phyloP scores from a whole-genome alignment of 2,329 filamentous ascomycete genomes.

The Escovopsis weberi region DNA sequence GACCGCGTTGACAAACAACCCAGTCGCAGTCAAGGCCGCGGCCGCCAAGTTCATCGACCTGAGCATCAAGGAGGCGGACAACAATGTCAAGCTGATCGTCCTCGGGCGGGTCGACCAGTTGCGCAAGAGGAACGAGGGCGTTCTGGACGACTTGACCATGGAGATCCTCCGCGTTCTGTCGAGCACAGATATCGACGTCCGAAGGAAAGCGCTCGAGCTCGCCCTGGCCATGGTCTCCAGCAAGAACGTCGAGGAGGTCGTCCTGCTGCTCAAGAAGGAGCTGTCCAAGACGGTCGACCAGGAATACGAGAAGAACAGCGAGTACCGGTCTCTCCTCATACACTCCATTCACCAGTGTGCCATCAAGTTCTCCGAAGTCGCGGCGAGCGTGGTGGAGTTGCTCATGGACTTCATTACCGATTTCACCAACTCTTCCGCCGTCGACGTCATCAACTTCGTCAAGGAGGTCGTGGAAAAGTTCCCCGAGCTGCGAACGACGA shows the following conservation, averaged over 20 bases:
- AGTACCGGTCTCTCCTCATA: constrained; percentile 89
- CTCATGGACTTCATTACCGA: constrained; percentile 99
- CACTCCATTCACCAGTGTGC: constrained; percentile 97
- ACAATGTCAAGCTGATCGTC: constrained; percentile 98
- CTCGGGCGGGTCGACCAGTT: constrained; percentile 85
- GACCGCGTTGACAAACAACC: constrained; percentile 87
- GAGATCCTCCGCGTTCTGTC: constrained; percentile 90
- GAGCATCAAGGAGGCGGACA: constrained; percentile 93
- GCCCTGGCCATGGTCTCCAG: constrained; percentile 96
- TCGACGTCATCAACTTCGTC: constrained; percentile 96
- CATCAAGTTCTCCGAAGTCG: constrained; percentile 98
- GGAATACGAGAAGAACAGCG: constrained; percentile 95
- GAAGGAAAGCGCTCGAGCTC: constrained; percentile 78
- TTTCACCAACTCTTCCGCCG: constrained; percentile 91
- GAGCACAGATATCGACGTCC: constrained; percentile 89
- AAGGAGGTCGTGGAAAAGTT: constrained; percentile 99
- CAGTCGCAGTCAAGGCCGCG: constrained; percentile 92
- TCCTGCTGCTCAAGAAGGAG: constrained; percentile 93
- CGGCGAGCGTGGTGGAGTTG: constrained; percentile 86
- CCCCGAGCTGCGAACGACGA: constrained; percentile 72
- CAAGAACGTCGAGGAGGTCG: constrained; percentile 97
- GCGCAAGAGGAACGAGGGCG: constrained; percentile 74
- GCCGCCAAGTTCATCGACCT: constrained; percentile 94
- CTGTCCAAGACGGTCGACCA: constrained; percentile 95
- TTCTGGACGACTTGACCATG: constrained; percentile 91